These are phyloP conservation scores for Fusarium coicis DNA, from an alignment of 2,329 filamentous ascomycete species.

Conservation along the genomic window DNA sequence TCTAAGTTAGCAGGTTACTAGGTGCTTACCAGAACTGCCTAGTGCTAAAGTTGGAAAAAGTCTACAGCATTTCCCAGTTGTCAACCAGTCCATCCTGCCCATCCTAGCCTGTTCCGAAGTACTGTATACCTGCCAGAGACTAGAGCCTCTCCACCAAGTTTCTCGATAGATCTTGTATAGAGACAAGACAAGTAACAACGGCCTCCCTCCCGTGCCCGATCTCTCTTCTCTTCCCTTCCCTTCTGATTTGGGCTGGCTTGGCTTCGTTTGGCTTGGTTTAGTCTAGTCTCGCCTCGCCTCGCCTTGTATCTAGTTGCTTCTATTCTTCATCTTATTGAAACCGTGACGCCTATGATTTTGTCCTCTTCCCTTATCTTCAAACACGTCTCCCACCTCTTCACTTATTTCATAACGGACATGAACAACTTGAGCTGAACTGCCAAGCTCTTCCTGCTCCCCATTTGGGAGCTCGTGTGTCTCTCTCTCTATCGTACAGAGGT, in stretches of 20 bases:
- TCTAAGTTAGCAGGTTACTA: not conserved
- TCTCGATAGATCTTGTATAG: not conserved
- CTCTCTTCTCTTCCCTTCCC: not conserved
- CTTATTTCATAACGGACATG: not conserved
- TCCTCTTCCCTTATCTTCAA: not conserved
- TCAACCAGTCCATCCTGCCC: not conserved
- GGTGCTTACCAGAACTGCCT: not conserved
- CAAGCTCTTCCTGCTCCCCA: not conserved
- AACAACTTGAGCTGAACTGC: not conserved
- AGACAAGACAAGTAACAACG: not conserved
- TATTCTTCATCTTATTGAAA: constrained; percentile 4
- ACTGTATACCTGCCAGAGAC: constrained; percentile 24
- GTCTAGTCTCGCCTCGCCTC: not conserved
- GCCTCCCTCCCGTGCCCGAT: not conserved
- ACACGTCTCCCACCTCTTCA: not conserved
- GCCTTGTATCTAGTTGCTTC: not conserved
- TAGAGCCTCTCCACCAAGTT: not conserved
- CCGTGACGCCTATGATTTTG: constrained; percentile 34
- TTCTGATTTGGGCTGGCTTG: not conserved
- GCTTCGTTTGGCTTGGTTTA: not conserved
- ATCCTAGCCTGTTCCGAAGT: not conserved
- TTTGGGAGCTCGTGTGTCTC: constrained; percentile 26
- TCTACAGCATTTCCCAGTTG: constrained; percentile 15
- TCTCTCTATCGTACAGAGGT: not conserved
- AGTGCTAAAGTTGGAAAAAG: constrained; percentile 12